A percentile compares a stretch with the other conserved stretches of the same genome.
phyloP scores from a whole-genome alignment of 1,284 basidiomycete species.

The Cryptococcus hybrid region DNA sequence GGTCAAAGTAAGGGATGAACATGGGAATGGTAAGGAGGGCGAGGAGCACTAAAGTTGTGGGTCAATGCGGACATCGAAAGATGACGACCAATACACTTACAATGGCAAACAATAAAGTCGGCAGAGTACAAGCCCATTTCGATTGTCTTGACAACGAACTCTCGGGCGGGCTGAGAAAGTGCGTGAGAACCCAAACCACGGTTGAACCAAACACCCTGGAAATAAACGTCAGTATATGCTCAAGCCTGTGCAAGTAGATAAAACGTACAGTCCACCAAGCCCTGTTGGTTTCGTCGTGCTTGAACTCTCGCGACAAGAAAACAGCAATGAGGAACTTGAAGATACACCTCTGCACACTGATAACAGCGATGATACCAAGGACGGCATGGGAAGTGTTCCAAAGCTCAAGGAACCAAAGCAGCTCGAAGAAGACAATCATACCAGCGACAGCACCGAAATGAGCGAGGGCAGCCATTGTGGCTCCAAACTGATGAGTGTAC shows the following conservation, averaged over 20 bases:
- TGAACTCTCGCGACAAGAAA: constrained; percentile 92
- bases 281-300: constrained; percentile 94
- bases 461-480: constrained; percentile 82
- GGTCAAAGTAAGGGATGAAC: constrained; percentile 82
- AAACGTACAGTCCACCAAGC: constrained; percentile 81
- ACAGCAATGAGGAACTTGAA: constrained; percentile 90
- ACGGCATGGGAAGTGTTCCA: constrained; percentile 93
- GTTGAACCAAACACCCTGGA: constrained; percentile 81
- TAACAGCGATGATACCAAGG: constrained; percentile 79
- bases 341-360: constrained; percentile 82
- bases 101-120: constrained; percentile 58
- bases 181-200: constrained; percentile 82
- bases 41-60: constrained; percentile 56
- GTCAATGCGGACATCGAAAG: constrained; percentile 9
- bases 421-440: constrained; percentile 88
- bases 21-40: constrained; percentile 76
- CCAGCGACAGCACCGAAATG: constrained; percentile 78
- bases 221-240: background rate
- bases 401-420: constrained; percentile 56
- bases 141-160: constrained; percentile 94
- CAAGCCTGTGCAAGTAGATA: background rate
- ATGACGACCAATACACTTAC: constrained; percentile 12
- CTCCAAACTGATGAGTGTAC: constrained; percentile 82
- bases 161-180: constrained; percentile 89
- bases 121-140: constrained; percentile 94